Conservation (phyloP, 495 filamentous ascomycete species). For the Usnea hakonensis region DNA sequence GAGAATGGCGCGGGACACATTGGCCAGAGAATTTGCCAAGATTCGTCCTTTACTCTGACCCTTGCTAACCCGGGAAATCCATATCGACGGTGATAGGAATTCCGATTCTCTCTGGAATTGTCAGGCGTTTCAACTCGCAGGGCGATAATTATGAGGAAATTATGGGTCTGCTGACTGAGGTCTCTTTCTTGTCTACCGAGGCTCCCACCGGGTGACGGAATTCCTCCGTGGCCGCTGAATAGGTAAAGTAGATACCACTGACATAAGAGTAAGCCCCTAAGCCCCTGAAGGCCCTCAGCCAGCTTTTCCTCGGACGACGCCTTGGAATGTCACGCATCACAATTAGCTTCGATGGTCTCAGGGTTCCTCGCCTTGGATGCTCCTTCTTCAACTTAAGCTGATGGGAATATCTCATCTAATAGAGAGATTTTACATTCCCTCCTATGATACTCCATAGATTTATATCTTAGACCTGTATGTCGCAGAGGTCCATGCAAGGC, state of each 20-base stretch:
- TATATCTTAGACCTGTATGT: background rate
- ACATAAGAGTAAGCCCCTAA: too few relatives aligned
- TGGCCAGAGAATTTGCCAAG: background rate
- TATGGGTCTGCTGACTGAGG: conserved; percentile 71
- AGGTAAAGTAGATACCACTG: too few relatives aligned
- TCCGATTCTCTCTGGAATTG: conserved; percentile 46
- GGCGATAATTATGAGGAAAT: conserved; percentile 61
- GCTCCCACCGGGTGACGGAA: conserved; percentile 33
- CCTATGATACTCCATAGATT: background rate
- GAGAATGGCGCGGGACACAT: background rate
- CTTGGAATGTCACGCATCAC: too few relatives aligned
- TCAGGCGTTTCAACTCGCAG: conserved; percentile 43
- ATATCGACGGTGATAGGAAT: conserved; percentile 70
- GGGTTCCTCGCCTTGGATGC: background rate
- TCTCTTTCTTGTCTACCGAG: conserved; percentile 52
- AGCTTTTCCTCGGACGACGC: background rate
- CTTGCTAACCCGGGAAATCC: conserved; percentile 49
- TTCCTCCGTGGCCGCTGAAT: conserved; percentile 31
- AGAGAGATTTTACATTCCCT: background rate
- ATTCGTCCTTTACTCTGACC: background rate
- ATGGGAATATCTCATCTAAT: background rate
- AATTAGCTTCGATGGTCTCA: background rate
- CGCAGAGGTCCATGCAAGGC: background rate
- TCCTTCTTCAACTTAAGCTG: background rate
- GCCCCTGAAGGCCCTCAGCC: background rate